Conservation (phyloP, 2,329 filamentous ascomycete genomes). For the Phoma sp. region DNA sequence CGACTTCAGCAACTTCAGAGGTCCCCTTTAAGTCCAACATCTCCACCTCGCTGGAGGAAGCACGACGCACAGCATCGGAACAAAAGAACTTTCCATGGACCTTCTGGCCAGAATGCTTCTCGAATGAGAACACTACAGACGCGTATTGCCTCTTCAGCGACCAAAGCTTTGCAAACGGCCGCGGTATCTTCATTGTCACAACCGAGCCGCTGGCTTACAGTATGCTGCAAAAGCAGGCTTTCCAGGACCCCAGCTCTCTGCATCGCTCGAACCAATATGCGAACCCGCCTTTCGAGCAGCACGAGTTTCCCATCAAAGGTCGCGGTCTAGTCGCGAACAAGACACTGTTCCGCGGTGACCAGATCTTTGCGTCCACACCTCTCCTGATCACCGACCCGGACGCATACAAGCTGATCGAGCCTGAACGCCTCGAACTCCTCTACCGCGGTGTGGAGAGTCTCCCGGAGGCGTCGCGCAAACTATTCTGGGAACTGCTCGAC, state of each 20-base stretch:
- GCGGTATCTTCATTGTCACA: constrained; percentile 42
- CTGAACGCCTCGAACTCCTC: constrained; percentile 35
- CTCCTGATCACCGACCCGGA: constrained; percentile 39
- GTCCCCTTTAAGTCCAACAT: constrained; percentile 29
- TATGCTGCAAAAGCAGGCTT: constrained; percentile 40
- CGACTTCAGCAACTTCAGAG: constrained; percentile 8
- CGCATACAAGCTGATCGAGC: constrained; percentile 29
- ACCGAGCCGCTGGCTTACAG: constrained; percentile 34
- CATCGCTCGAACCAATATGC: constrained; percentile 30
- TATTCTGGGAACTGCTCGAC: constrained; percentile 41
- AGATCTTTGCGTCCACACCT: constrained; percentile 44
- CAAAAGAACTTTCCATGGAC: constrained; percentile 40
- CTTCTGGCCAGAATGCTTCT: constrained; percentile 42
- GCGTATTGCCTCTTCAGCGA: constrained; percentile 42
- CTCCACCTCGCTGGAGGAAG: constrained; percentile 31
- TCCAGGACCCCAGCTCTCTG: constrained; percentile 28
- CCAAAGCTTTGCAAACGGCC: constrained; percentile 38
- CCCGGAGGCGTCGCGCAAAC: constrained; percentile 21
- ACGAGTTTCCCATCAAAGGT: constrained; percentile 43
- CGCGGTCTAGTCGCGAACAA: constrained; percentile 44
- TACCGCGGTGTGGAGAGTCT: constrained; percentile 38
- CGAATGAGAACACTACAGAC: constrained; percentile 31
- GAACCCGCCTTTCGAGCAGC: constrained; percentile 37
- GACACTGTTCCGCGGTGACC: constrained; percentile 42
- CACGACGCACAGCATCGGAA: constrained; percentile 27